Evolutionary conservation across 768 basidiomycete genomes (phyloP), one percentile per base, ranked within the genome.

Genomic region (Coprinopsis cinerea): DNA sequence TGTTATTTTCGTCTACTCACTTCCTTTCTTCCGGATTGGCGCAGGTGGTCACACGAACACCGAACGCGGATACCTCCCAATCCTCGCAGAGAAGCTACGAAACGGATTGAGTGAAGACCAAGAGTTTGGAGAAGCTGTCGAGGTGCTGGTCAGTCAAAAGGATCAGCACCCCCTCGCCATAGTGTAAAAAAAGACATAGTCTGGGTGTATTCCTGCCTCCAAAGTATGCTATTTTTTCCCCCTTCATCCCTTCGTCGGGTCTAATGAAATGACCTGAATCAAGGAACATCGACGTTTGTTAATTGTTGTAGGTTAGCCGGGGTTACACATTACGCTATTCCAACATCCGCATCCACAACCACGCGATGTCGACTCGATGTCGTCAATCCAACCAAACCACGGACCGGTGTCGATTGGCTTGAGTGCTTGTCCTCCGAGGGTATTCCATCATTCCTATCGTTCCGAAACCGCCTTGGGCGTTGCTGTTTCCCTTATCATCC

Each of bases 31-130:
- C 50, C 39, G 40, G 24, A 32, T 44, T 37, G n/a, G n/a, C n/a
- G 32, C 56, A 90, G 88, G 87, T 62, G 90, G 90, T 15, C 95
- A 97, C 67, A 88, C 91, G 14, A 93, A 93, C 67, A 94, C 94
- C 37, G 95, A 98, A 69, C 87, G 94, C 26, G 92, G 92, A 0
- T 97, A 91, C 68, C 83, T 98, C 48, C 79, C 83, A 15, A 70
- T 80, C 20, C 77, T 97, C 26, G 83, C 83, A 32, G 65, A 71
- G 11, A 83, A 81, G 66, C 72, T 97, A 53, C 61, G 64, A 52
- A 56, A 64, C 66, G 37, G 59, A 66, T 44, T 64, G 63, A 17
- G 62, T 57, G 52, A 59, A 56, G 53, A 59, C 61, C 40, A 55
- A 65, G 52, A 66, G 61, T 35, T 61, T 74, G 53, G 64, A 61